Evolutionary conservation across 768 basidiomycete species (phyloP), one percentile per base, ranked within the genome.

Genomic region (Dentipellis fragilis): DNA sequence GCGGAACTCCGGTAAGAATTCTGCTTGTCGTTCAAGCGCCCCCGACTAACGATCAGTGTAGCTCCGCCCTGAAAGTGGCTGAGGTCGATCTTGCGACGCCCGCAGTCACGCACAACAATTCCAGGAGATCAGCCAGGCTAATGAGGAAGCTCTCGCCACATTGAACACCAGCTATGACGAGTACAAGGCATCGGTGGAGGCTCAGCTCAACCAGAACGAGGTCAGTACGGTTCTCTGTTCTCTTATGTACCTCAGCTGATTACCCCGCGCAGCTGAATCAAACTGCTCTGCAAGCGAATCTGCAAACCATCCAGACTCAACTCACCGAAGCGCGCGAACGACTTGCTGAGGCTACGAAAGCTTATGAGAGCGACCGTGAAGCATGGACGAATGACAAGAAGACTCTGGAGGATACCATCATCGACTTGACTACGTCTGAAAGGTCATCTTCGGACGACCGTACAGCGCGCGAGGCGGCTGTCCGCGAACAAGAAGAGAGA

Each of bases 81-180:
- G 83, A 93, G 67, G 77, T 88, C 21, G 91, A 93, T 60, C 77
- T 92, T 37, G 75, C 81, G 10, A 73, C 17, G 84, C 89, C 1
- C 78, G 79, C 54, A 79, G 71, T 47, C 88, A 92, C 63, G 83
- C 86, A 29, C 80, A 87, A 57, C 92, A 93, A 67, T 93, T 87
- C 80, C 80, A 89, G 65, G 84, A 87, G 60, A 93, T 94, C 62
- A 87, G 86, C 58, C 80, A 85, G 63, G 86, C 89, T 0, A 91
- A 80, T 62, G 92, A 93, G 66, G 78, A 78, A 59, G 88, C 90
- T 9, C 73, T 94, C 7, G 74, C 79, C 29, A 78, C 79, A 35
- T 69, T 93, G 45, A 89, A 83, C 55, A 62, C 72, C 0, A 90
- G 87, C 0, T 84, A 85, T 59, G 91, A 93, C 54, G 85, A 91